A percentile compares a stretch with the other conserved stretches of the same genome.
Evolutionary conservation across 176 grass and related monocot species (phyloP).

Genomic region (Triticum urartu): DNA sequence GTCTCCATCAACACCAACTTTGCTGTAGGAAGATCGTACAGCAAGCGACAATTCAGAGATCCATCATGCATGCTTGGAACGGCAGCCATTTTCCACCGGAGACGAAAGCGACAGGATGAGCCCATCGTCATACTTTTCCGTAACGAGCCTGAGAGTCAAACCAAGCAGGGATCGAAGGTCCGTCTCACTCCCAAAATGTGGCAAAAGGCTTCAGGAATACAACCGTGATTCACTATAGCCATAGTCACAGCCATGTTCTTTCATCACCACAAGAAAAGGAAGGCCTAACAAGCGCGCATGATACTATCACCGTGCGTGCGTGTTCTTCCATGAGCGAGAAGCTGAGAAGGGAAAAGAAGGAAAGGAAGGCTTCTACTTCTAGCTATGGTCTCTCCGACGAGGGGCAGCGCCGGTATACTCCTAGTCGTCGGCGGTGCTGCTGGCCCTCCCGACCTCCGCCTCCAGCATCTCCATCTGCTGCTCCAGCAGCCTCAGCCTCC

Average conservation of each 20-base stretch:
- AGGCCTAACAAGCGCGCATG: no score
- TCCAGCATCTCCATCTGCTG: conserved; percentile 84
- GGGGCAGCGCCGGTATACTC: neutral
- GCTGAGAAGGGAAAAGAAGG: no score
- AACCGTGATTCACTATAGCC: no score
- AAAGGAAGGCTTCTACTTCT: neutral
- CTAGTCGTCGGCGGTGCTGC: neutral
- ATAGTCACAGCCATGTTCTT: no score
- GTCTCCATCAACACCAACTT: neutral
- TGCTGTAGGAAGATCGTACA: neutral
- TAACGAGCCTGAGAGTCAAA: neutral
- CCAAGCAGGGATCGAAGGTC: neutral
- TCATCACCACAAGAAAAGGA: no score
- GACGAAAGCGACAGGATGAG: conserved; percentile 4
- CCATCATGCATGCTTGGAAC: conserved; percentile 30
- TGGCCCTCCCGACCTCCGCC: conserved; percentile 68
- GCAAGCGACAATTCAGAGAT: conserved; percentile 11
- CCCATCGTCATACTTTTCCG: conserved; percentile 6
- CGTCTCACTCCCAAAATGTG: neutral
- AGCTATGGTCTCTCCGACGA: neutral
- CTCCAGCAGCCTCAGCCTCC: conserved; percentile 67
- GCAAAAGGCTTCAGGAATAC: neutral
- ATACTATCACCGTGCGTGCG: no score
- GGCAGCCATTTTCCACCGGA: conserved; percentile 6
- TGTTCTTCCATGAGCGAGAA: no score